Percentiles rank a stretch among this genome's conserved stretches.
Conservation (phyloP, 495 filamentous ascomycete genomes). For the Aspergillus egyptiacus region DNA sequence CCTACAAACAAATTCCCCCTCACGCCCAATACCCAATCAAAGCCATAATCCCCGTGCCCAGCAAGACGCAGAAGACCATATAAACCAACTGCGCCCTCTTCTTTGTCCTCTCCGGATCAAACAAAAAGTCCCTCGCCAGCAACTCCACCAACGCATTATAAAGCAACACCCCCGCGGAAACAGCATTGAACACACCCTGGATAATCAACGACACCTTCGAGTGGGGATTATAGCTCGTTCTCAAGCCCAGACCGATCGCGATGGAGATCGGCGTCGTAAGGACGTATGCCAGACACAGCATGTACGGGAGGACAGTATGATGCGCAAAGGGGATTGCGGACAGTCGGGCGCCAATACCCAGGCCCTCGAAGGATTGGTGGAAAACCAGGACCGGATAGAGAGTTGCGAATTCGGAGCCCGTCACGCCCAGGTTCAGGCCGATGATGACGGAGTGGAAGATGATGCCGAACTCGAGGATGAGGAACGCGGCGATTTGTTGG, state of each 20-base stretch:
- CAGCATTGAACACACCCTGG: conserved; percentile 1
- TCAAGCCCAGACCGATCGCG: conserved; percentile 1
- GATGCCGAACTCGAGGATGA: conserved; percentile 11
- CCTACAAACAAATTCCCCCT: too few species aligned
- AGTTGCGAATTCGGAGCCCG: conserved; percentile 6
- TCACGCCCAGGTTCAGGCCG: conserved; percentile 6
- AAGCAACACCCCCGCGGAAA: conserved; percentile 5
- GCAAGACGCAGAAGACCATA: conserved; percentile 8
- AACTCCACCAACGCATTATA: conserved; percentile 5
- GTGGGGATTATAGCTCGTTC: conserved; percentile 3
- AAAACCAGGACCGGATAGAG: conserved; percentile 8
- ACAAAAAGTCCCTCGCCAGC: conserved; percentile 8
- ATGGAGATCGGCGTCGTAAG: conserved; percentile 9
- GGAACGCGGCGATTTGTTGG: conserved; percentile 9
- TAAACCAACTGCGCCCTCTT: conserved; percentile 6
- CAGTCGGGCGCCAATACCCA: conserved; percentile 6
- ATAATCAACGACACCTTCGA: not conserved
- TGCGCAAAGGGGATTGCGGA: conserved; percentile 8
- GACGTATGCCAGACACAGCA: conserved; percentile 1
- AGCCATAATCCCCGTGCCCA: conserved; percentile 11
- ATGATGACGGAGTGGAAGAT: conserved; percentile 14
- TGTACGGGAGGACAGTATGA: not conserved
- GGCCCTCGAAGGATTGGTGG: conserved; percentile 11
- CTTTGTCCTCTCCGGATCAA: conserved; percentile 3
- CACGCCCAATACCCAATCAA: conserved; percentile 12